These are phyloP conservation scores for Kandelia obovata DNA, from an alignment of 345 rosid species.

Conservation along the genomic window DNA sequence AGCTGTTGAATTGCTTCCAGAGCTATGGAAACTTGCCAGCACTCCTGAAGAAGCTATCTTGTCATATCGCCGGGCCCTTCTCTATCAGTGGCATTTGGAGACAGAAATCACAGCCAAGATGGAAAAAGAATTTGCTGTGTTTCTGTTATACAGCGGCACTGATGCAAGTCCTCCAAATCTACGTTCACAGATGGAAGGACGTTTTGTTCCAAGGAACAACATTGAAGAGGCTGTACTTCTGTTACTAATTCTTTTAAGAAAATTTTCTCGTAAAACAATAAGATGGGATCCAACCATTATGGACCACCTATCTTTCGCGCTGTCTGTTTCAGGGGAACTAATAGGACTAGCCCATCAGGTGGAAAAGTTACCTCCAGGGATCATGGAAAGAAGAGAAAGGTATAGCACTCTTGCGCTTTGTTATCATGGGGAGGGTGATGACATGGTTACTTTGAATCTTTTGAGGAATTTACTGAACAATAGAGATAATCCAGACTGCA, in stretches of 20 bases:
- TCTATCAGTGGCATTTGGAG: constrained; percentile 67
- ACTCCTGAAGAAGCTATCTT: constrained; percentile 51
- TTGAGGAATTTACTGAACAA: constrained; percentile 48
- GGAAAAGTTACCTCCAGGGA: constrained; percentile 67
- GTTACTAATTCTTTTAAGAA: constrained; percentile 61
- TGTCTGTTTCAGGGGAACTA: constrained; percentile 64
- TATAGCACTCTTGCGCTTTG: constrained; percentile 58
- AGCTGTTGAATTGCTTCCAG: constrained; percentile 86
- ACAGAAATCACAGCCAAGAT: constrained; percentile 53
- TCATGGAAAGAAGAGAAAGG: constrained; percentile 53
- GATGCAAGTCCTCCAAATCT: constrained; percentile 81
- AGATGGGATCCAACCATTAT: constrained; percentile 75
- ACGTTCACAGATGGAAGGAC: constrained; percentile 61
- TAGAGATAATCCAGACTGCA: constrained; percentile 49
- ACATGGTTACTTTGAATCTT: constrained; percentile 58
- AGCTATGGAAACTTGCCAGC: constrained; percentile 69
- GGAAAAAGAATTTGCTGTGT: constrained; percentile 66
- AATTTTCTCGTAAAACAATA: constrained; percentile 50
- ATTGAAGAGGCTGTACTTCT: constrained; percentile 81
- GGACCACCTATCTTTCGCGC: constrained; percentile 75
- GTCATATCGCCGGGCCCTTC: constrained; percentile 68
- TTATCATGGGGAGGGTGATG: constrained; percentile 64
- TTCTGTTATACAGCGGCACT: constrained; percentile 68
- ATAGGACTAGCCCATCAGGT: constrained; percentile 54
- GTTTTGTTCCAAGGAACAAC: constrained; percentile 71